Base-by-base conservation (phyloP, 805 yeast genomes). In the Barnettozyma vustinii region DNA sequence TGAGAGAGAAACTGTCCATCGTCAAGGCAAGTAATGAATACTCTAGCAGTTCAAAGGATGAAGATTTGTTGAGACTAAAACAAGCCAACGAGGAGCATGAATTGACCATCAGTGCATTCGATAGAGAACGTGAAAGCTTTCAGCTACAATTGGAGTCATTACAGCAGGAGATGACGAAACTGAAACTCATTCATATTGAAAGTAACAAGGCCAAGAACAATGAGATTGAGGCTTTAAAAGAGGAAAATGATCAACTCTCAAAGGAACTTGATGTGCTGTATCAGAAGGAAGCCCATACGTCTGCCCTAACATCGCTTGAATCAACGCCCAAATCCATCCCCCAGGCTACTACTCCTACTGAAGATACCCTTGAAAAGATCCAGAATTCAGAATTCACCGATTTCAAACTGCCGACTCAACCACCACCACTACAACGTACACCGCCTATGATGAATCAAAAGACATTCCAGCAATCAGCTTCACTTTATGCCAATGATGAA, bases 151-250 rank as follows among this genome's bases (percentile, higher is more conserved):
- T 48, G 9, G 51, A 51, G 23, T 40, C 49, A 8, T 19, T 50
- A 41, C 23, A 25, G 3, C 47, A 50, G 33, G 54, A 54, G 25
- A 36, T 52, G 9, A 44, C 50, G 2, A 51, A 51, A 21, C 30
- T 54, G 18, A 54, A 50, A 36, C 40, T 52, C 5, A 23, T 49
- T 6, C 36, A 47, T n/a, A 46, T 48, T n/a, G 47, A 48, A 25
- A 30, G 32, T 10, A 40, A 45, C 32, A 52, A 50, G 18, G 36
- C 46, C 2, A 47, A 54, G 44, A 40, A 35, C 45, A 42, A 49
- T 45, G 49, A 54, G 45, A 47, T 46, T 48, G 42, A 36, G 30
- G 30, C 4, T 18, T 20, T 54, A 15, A 52, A 46, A 18, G 50
- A 44, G 36, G 48, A 54, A n/a, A 55, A 49, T 23, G 43, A 26